Evolutionary conservation across 2,329 filamentous ascomycete species (phyloP).

Genomic region (Fusarium domesticum): DNA sequence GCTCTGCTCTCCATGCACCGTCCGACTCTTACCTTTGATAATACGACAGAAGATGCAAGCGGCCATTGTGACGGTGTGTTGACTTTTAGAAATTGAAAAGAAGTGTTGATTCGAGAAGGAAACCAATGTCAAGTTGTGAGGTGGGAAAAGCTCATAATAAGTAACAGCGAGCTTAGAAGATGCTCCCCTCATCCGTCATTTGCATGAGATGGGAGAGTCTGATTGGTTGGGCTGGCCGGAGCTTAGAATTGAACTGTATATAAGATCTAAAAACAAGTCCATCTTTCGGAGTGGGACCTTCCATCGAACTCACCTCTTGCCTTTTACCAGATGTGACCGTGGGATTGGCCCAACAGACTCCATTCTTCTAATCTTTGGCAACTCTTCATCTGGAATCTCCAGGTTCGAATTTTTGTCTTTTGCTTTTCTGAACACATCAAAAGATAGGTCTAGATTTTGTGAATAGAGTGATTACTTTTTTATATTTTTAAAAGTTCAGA

Average conservation of each 20-base stretch:
- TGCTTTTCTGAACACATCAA: conserved; percentile 4
- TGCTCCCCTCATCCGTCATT: conserved; percentile 1
- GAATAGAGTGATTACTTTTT: conserved; percentile 5
- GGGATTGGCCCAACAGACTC: conserved; percentile 53
- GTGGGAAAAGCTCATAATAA: not conserved
- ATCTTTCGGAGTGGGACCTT: conserved; percentile 61
- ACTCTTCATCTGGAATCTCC: conserved; percentile 36
- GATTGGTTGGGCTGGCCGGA: conserved; percentile 5
- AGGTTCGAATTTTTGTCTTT: conserved; percentile 43
- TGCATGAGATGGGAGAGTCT: conserved; percentile 2
- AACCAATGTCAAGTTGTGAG: not conserved
- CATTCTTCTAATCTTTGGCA: conserved; percentile 53
- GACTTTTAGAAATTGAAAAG: too few species aligned
- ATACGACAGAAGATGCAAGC: conserved; percentile 97
- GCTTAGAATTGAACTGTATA: conserved; percentile 4
- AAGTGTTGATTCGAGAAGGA: too few species aligned
- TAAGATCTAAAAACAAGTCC: conserved; percentile 3
- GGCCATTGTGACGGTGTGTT: conserved; percentile 19
- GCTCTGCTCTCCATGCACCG: not conserved
- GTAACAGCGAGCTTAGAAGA: not conserved
- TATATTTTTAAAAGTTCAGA: conserved; percentile 2
- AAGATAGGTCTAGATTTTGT: not conserved
- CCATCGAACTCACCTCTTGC: conserved; percentile 74
- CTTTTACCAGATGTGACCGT: conserved; percentile 80
- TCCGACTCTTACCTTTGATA: conserved; percentile 67